Evolutionary conservation across 768 basidiomycete genomes (phyloP), one percentile per base, ranked within the genome.

Genomic region (Cystofilobasidium ferigula): DNA sequence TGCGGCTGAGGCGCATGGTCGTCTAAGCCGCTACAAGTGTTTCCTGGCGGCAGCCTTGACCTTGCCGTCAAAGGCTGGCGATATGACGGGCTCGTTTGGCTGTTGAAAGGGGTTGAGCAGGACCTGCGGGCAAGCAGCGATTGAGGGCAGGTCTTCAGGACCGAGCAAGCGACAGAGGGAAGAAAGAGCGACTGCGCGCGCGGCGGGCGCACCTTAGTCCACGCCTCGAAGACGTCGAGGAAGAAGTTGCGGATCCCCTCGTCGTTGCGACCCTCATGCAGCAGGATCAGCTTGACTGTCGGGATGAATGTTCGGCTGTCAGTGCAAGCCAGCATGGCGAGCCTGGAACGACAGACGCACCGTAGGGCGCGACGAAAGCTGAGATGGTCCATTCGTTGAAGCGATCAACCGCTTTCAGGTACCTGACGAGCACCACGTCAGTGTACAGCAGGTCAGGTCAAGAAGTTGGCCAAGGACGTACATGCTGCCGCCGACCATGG

Each of bases 361-460:
- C 95, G 69, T 87, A 89, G 1, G 93, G 86, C 0, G 95, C 98
- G 24, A 98, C 80, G 78, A 97, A 98, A 35, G 89, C 91, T 20
- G 95, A 98, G 24, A 98, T 85, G 3, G 85, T 93, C 95, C 95
- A 99, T 74, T 98, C 95, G 73, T 98, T 97, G 78, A 97, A 95
- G 78, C 87, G 89, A 81, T 99, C 95, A 67, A 98, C 85, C 22
- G 85, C 83, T 74, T 93, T 94, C 64, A 97, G 80, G 76, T 97
- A 97, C 87, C 95, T 98, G 45, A 56, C 10, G 63, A 14, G 34
- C 57, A 9, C 26, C 34, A 26, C 18, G 8, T 48, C 45, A 48
- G 45, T n/a, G 14, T 32, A 6, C 56, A 9, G 14, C 56, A 9
- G 9, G 14, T 35, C 34, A 38, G 2, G 57, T 5, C 6, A 57